Percentiles rank a stretch among this genome's conserved stretches.
Conservation (phyloP, 2,329 filamentous ascomycete genomes). For the Claviceps paspali region DNA sequence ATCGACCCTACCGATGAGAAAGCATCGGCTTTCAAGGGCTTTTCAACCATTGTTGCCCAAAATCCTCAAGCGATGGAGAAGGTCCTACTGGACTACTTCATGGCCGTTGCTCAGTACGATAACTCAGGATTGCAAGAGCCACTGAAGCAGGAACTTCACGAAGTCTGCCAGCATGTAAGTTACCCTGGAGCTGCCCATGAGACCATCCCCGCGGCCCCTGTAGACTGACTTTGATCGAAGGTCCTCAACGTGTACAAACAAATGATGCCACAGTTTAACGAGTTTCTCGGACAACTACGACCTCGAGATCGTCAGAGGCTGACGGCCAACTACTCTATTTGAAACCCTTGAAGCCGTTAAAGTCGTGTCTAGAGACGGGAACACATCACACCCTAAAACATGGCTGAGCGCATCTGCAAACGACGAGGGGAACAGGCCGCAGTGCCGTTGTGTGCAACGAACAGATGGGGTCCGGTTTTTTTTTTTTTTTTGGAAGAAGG, state of each 20-base stretch:
- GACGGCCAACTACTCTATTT: conserved; percentile 31
- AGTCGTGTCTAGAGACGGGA: no score
- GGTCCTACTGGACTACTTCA: conserved; percentile 68
- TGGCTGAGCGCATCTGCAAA: no score
- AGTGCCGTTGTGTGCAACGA: no score
- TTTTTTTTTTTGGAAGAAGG: no score
- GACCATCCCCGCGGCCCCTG: background rate
- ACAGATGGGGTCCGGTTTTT: background rate
- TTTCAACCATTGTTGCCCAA: conserved; percentile 66
- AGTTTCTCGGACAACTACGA: conserved; percentile 36
- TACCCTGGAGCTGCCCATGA: background rate
- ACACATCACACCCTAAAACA: no score
- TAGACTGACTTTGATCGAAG: conserved; percentile 20
- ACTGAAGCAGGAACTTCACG: conserved; percentile 49
- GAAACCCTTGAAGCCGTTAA: no score
- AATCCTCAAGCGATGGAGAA: conserved; percentile 91
- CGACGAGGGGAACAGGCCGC: no score
- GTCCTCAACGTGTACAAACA: conserved; percentile 39
- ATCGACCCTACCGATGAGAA: conserved; percentile 88
- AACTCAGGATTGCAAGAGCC: conserved; percentile 45
- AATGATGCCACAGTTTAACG: conserved; percentile 43
- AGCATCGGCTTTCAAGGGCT: conserved; percentile 81
- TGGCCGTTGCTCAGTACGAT: conserved; percentile 64
- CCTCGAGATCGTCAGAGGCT: conserved; percentile 34
- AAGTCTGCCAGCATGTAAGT: conserved; percentile 63